Evolutionary conservation across 2,329 filamentous ascomycete species (phyloP).

Genomic region (Alternaria hordeiaustralica): DNA sequence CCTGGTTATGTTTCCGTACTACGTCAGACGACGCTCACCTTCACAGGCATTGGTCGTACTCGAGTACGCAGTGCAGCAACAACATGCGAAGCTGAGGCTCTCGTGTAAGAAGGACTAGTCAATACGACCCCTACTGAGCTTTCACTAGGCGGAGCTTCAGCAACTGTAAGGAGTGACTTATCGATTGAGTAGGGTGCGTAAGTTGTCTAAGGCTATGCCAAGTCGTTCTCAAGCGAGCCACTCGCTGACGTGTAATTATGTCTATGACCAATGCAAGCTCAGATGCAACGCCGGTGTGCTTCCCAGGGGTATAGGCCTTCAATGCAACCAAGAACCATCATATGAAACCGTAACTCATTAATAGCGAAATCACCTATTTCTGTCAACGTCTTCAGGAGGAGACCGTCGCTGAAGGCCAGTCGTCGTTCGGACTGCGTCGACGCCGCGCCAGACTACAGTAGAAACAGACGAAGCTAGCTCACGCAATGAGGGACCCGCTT

Average conservation of each 20-base stretch:
- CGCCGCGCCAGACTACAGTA: slow-evolving; percentile 45
- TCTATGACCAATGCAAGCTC: background rate
- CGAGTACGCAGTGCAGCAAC: background rate
- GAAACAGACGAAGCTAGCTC: slow-evolving; percentile 43
- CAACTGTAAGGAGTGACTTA: background rate
- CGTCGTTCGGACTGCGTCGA: slow-evolving; percentile 40
- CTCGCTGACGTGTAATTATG: background rate
- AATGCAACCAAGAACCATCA: slow-evolving; percentile 20
- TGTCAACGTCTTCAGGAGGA: slow-evolving; percentile 41
- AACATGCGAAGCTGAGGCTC: background rate
- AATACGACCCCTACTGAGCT: background rate
- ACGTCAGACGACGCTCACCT: background rate
- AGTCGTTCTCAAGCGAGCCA: background rate
- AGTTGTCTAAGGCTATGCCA: background rate
- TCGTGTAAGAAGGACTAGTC: background rate
- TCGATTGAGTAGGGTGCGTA: slow-evolving; percentile 4
- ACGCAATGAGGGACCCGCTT: slow-evolving; percentile 34
- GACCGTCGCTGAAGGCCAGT: slow-evolving; percentile 38
- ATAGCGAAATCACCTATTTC: slow-evolving; percentile 35
- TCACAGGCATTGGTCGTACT: background rate
- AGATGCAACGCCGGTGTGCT: slow-evolving; percentile 16
- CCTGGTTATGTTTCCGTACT: background rate
- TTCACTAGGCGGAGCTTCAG: background rate
- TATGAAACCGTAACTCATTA: slow-evolving; percentile 5
- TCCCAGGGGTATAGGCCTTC: slow-evolving; percentile 24